Evolutionary conservation across 2,329 filamentous ascomycete species (phyloP).

Genomic region (Aspergillus udagawae): DNA sequence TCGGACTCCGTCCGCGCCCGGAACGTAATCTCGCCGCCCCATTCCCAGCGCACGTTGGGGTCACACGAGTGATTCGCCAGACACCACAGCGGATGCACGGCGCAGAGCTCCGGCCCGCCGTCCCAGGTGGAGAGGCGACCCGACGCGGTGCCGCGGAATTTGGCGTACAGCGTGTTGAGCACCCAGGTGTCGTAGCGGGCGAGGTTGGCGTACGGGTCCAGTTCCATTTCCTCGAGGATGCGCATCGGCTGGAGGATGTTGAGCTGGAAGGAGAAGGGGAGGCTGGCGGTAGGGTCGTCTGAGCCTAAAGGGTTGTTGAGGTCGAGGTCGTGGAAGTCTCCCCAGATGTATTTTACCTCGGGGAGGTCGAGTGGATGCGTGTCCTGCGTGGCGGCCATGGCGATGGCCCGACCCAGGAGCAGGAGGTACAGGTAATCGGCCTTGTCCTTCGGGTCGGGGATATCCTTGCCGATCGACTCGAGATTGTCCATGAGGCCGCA

Average conservation of each 20-base stretch:
- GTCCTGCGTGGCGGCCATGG: constrained; percentile 58
- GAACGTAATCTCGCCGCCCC: constrained; percentile 55
- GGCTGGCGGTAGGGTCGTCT: constrained; percentile 36
- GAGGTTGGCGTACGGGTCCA: constrained; percentile 53
- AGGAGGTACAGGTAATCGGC: constrained; percentile 59
- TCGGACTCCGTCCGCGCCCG: constrained; percentile 30
- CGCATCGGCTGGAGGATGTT: constrained; percentile 58
- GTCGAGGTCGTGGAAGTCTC: constrained; percentile 51
- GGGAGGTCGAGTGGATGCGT: constrained; percentile 57
- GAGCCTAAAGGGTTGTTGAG: constrained; percentile 6
- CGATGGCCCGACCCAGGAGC: constrained; percentile 55
- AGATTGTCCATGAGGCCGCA: constrained; percentile 51
- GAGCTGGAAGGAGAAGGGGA: constrained; percentile 59
- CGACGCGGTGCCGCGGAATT: constrained; percentile 89
- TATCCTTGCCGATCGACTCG: constrained; percentile 56
- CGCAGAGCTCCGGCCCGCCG: constrained; percentile 82
- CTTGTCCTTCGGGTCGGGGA: constrained; percentile 53
- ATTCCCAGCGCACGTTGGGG: constrained; percentile 93
- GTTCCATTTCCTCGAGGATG: constrained; percentile 60
- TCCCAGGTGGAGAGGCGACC: constrained; percentile 73
- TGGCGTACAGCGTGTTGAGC: constrained; percentile 85
- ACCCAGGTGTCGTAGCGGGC: constrained; percentile 52
- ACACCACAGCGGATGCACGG: constrained; percentile 94
- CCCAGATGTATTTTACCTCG: constrained; percentile 63
- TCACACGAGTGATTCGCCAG: constrained; percentile 95